Evolutionary conservation across 768 basidiomycete genomes (phyloP), one percentile per base, ranked within the genome.

Genomic region (Hebeloma cylindrosporum): DNA sequence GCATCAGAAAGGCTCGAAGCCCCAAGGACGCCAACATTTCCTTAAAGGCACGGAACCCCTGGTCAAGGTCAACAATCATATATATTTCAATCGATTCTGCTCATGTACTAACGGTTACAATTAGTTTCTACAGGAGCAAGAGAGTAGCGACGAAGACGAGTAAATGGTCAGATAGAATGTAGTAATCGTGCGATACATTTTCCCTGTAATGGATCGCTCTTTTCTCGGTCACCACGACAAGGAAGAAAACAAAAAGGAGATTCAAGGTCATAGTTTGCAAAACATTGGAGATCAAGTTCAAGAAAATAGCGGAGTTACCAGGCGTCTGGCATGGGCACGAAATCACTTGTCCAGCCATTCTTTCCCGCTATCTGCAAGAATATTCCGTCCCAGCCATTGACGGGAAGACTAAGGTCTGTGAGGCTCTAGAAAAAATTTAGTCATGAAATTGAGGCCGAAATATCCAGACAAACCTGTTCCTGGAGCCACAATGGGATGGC

Each of bases 1-100:
- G 95, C 75, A 92, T 68, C 85, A 90, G 70, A 99, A 99, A 70
- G 95, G 96, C 40, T 88, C 93, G 36, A 96, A 93, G 69, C 81
- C 92, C 0, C 91, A 97, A 66, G 95, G 94, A 37, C 84, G 87
- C 60, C 93, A 96, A 65, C 88, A 93, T 65, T 97, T 99, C 76
- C 70, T 97, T 56, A 94, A 91, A 70, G 81, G 75, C 46, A 86
- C 91, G 0, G 88, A 89, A 60, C 62, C 88, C 13, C 75, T 98
- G 28, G 93, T 98, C 62, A 95, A 96, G 79, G 93, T 83, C 59
- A 38, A 32, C 28, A 33, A 14, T 40, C 29, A n/a, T 38, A 13
- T 11, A 25, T 36, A 33, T 34, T 38, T 22, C 22, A 26, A 27
- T 35, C 35, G 41, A 14, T 40, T 32, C 45, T 31, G 18, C 14